Evolutionary conservation across 2,329 filamentous ascomycete genomes (phyloP), one percentile per base, ranked within the genome.

Genomic region (Phaeophleospora eucalypticola): DNA sequence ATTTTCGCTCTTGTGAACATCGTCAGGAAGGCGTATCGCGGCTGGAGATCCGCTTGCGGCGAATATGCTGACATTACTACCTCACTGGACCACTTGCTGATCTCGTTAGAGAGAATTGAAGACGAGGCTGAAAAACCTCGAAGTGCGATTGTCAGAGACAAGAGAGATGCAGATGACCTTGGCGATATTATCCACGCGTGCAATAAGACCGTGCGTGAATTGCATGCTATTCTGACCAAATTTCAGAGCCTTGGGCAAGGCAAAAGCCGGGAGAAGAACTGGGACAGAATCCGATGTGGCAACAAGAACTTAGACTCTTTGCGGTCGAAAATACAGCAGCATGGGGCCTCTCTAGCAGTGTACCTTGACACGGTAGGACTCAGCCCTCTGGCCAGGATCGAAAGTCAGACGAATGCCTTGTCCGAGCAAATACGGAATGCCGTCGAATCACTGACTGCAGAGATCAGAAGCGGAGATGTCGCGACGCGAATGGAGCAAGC

Each of bases 11-110:
- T 40, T 4, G 17, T 40, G 16, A 40, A 27, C 19, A 21, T 40
- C 16, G 37, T 35, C 16, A 19, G 20, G 15, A 48, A 44, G 19
- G 21, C 46, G 10, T 48, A 49, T 24, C n/a, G 41, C 9, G 43
- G 43, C 20, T 46, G 47, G 47, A 36, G 38, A 19, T 15, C 10
- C 4, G 47, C 47, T 16, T 50, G 47, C 32, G 47, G 47, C 9
- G 43, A 46, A 7, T 50, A 46, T 36, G 39, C 43, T 12, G 47
- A 50, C 15, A 34, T 46, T 7, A 46, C 47, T 4, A 19, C 19
- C n/a, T 33, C 32, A 3, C 39, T 50, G 4, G 38, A 50, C 16
- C 20, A 19, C 15, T 27, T 50, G 4, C 39, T 41, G 17, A 27
- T 37, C 7, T 10, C 46, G 12, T 10, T 36, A 8, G 14, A 14